Base-by-base conservation (phyloP, 1,284 basidiomycete genomes). In the Rhodotorula sp. region DNA sequence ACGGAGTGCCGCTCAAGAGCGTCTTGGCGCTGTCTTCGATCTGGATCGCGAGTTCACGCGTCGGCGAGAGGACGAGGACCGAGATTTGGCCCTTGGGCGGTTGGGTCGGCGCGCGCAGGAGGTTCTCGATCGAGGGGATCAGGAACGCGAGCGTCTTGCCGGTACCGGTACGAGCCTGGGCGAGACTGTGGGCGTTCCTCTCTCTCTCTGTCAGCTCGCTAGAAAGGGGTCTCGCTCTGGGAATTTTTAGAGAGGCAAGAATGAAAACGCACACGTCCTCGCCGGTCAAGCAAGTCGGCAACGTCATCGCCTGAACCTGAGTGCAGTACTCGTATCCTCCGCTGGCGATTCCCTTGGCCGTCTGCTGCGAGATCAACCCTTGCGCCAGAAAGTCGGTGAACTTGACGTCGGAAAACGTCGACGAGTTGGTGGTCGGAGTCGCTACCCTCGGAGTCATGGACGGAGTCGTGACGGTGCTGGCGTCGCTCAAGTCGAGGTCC, bases 91-190 rank as follows among this genome's bases (percentile, higher is more conserved):
- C 78, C 48, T 73, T 64, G 7, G 77, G 72, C 10, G 77, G 65
- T 16, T 72, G 72, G 14, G 71, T 64, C 18, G 76, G 65, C 21
- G 76, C 66, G 69, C 82, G 75, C 46, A 85, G 76, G 72, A 99
- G 84, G 79, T 98, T 84, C 82, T 99, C 97, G 21, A 98, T 86
- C 3, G 92, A 92, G 18, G 97, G 97, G 62, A 99, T 90, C 73
- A 99, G 85, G 84, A 99, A 99, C 0, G 96, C 95, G 74, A 99
- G 86, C 8, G 97, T 99, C 85, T 99, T 99, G 65, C 97, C 97
- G 20, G 91, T 93, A 23, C 97, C 97, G 16, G 97, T 99, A 75
- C 91, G 87, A 29, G 97, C 97, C 78, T 90, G 88, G 29, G 92
- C 91, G 51, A 94, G 84, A 16, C 91, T 81, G 78, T 91, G 88